These are phyloP conservation scores for Ophiostoma sp. DNA, from an alignment of 2,329 filamentous ascomycete species.

Conservation along the genomic window DNA sequence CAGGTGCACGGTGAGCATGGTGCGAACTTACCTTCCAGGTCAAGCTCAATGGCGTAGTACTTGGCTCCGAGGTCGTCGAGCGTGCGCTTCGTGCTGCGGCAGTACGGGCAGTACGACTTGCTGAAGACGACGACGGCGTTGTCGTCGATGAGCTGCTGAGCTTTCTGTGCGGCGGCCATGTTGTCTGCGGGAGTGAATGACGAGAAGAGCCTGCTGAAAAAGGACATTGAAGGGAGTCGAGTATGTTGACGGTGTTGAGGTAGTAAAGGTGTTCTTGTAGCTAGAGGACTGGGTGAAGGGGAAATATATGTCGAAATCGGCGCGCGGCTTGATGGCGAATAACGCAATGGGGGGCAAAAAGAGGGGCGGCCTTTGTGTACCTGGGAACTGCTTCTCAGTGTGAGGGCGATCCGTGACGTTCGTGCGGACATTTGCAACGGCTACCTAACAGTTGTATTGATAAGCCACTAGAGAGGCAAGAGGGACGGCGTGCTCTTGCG, in stretches of 20 bases:
- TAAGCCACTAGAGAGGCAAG: conserved; percentile 7
- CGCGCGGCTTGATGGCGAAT: background rate
- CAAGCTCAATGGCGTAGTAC: conserved; percentile 70
- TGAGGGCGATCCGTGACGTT: background rate
- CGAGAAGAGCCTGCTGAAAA: conserved; percentile 72
- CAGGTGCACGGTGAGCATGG: background rate
- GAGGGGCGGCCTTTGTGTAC: conserved; percentile 18
- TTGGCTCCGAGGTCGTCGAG: conserved; percentile 70
- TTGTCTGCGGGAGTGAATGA: conserved; percentile 55
- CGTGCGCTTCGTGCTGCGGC: conserved; percentile 73
- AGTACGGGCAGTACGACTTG: conserved; percentile 97
- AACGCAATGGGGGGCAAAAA: conserved; percentile 25
- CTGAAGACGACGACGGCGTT: conserved; percentile 93
- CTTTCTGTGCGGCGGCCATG: conserved; percentile 86
- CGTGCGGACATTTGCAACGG: background rate
- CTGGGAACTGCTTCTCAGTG: background rate
- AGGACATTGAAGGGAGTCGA: conserved; percentile 52
- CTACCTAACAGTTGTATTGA: conserved; percentile 1
- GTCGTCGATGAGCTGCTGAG: conserved; percentile 82
- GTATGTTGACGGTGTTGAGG: conserved; percentile 17
- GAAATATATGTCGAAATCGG: conserved; percentile 22
- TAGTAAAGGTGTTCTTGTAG: conserved; percentile 17
- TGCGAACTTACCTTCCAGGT: conserved; percentile 69
- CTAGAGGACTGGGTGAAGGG: conserved; percentile 18
- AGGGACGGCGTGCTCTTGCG: background rate